Conservation (phyloP, 2,329 filamentous ascomycete genomes). For the Nannizzia gypsea region DNA sequence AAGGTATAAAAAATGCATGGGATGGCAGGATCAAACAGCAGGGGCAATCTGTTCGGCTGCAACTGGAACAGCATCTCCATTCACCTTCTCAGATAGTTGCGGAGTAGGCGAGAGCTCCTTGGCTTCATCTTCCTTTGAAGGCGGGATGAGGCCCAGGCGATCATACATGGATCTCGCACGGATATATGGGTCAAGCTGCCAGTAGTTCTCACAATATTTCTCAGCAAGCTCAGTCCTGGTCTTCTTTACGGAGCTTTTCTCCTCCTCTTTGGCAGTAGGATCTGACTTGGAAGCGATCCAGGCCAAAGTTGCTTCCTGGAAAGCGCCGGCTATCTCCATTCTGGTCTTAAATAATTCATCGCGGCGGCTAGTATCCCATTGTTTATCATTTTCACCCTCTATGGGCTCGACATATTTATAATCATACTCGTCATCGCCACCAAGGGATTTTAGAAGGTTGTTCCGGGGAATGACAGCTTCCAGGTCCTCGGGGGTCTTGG, state of each 20-base stretch:
- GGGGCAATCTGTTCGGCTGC: neutral
- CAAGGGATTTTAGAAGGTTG: constrained; percentile 70
- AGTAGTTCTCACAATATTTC: constrained; percentile 63
- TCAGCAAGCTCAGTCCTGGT: constrained; percentile 52
- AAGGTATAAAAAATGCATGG: neutral
- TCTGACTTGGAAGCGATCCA: constrained; percentile 55
- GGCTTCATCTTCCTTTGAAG: constrained; percentile 10
- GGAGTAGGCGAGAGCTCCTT: neutral
- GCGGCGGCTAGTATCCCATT: constrained; percentile 55
- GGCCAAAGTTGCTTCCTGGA: constrained; percentile 59
- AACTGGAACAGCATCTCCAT: constrained; percentile 8
- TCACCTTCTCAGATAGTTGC: constrained; percentile 6
- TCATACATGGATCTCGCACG: constrained; percentile 78
- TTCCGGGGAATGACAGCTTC: constrained; percentile 59
- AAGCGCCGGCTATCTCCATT: constrained; percentile 54
- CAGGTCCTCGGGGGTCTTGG: constrained; percentile 67
- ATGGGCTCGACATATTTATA: constrained; percentile 72
- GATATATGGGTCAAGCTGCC: constrained; percentile 78
- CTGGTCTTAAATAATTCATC: constrained; percentile 54
- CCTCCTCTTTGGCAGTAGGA: constrained; percentile 31
- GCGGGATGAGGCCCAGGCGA: constrained; percentile 50
- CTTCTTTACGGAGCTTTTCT: constrained; percentile 37
- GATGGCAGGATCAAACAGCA: neutral
- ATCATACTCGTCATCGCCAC: constrained; percentile 72
- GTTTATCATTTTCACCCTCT: constrained; percentile 60